Evolutionary conservation across 2,329 filamentous ascomycete genomes (phyloP).

Genomic region (Aspergillus sp.): DNA sequence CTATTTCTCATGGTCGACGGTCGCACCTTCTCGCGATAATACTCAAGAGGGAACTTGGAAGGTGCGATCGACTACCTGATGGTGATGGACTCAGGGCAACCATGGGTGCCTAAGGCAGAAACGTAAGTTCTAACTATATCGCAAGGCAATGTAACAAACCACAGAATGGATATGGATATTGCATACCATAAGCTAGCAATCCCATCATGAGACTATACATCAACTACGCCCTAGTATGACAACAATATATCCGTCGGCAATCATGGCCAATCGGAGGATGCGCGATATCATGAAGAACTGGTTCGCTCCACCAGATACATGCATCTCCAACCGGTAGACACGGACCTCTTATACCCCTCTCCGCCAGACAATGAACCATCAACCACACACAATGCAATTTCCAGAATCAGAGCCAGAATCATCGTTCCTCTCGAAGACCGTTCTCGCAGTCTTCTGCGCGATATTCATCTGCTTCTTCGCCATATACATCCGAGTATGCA

Average conservation of each 20-base stretch:
- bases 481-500: constrained; percentile 15
- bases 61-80: too few relatives aligned
- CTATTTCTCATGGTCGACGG: too few relatives aligned
- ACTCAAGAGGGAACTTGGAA: too few relatives aligned
- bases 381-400: not conserved
- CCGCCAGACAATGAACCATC: not conserved
- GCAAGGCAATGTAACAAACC: too few relatives aligned
- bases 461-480: constrained; percentile 10
- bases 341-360: not conserved
- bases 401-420: not conserved
- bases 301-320: not conserved
- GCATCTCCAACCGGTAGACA: constrained; percentile 6
- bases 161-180: too few relatives aligned
- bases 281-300: constrained; percentile 5
- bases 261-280: constrained; percentile 15
- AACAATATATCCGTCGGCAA: not conserved
- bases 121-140: too few relatives aligned
- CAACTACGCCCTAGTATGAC: too few relatives aligned
- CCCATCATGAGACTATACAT: too few relatives aligned
- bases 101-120: too few relatives aligned
- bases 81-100: too few relatives aligned
- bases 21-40: too few relatives aligned
- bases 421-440: not conserved
- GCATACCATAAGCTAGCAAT: too few relatives aligned
- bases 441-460: not conserved